Base-by-base conservation (phyloP, 306 rosid genomes). In the Sphenostylis stenocarpa region DNA sequence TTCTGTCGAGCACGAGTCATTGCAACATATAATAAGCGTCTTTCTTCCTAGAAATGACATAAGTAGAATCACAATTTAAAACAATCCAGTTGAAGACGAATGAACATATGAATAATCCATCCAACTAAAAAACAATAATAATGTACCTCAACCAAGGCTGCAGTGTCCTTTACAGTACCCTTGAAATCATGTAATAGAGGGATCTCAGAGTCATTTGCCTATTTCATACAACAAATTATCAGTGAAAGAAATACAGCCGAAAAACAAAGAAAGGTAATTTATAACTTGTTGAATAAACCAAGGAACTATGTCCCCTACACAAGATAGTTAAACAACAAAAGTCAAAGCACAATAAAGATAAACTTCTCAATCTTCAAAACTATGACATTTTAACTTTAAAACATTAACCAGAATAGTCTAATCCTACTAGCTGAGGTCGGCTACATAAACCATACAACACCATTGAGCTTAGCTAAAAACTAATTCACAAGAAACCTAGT, bases 191-290 rank as follows among this genome's bases (percentile, higher is more conserved):
- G 91, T 79, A 92, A 77, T 61, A 95, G 85, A 33, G 98, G 98
- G 74, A 95, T 92, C 86, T 95, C 98, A 67, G 86, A 89, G 44
- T 95, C 98, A 80, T 95, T 92, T 77, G 86, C 98, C 98, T 94
- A 78, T 48, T 70, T 74, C 12, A 63, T 56, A 67, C 47, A 72
- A 26, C 49, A 33, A 70, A 81, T 34, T 19, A 81, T 84, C 56
- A 88, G 56, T 58, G 56, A 75, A 65, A 56, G 73, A 31, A 49
- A 60, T 57, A 36, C 20, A 55, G 11, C 58, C 39, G 39, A 29
- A 80, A 72, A 74, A 44, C 7, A 3, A 57, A 23, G 63, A 61
- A 21, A 67, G 19, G 11, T 17, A 17, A 72, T 75, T 53, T 39
- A 72, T 17, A 77, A 58, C 34, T 72, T 19, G n/a, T 4, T 29